Evolutionary conservation across 2,329 filamentous ascomycete species (phyloP).

Genomic region (Cercospora sesami): DNA sequence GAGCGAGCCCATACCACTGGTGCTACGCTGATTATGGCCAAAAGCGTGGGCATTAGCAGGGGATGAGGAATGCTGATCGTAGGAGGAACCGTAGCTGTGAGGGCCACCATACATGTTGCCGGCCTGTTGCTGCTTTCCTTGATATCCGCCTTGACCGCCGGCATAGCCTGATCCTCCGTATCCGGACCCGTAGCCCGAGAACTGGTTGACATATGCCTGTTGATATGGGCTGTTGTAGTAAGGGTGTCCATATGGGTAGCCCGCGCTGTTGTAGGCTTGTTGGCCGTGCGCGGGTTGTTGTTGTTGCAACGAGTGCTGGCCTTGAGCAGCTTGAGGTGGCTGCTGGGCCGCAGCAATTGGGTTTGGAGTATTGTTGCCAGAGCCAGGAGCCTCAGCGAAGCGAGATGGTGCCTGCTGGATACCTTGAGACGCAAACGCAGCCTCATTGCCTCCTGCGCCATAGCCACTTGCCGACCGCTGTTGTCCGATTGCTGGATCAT

Average conservation of each 20-base stretch:
- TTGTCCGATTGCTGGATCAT: constrained; percentile 70
- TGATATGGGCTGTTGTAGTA: constrained; percentile 65
- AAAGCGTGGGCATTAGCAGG: constrained; percentile 61
- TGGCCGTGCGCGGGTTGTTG: constrained; percentile 36
- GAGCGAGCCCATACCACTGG: constrained; percentile 42
- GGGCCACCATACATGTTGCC: constrained; percentile 65
- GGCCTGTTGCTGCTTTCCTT: constrained; percentile 52
- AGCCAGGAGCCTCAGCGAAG: constrained; percentile 76
- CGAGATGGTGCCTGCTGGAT: constrained; percentile 61
- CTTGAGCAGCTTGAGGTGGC: constrained; percentile 45
- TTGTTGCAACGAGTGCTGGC: constrained; percentile 29
- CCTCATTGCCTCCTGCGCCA: constrained; percentile 59
- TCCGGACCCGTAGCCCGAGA: constrained; percentile 53
- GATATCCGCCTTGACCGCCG: constrained; percentile 51
- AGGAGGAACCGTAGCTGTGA: constrained; percentile 59
- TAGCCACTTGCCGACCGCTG: constrained; percentile 79
- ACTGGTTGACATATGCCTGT: constrained; percentile 63
- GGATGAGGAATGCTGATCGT: constrained; percentile 64
- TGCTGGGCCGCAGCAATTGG: constrained; percentile 62
- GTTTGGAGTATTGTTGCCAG: constrained; percentile 88
- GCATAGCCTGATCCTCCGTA: constrained; percentile 42
- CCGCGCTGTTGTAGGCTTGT: constrained; percentile 47
- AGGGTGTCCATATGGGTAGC: constrained; percentile 61
- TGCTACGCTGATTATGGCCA: constrained; percentile 47
- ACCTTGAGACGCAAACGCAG: constrained; percentile 40